Evolutionary conservation across 1,284 basidiomycete genomes (phyloP).

Genomic region (Cutaneotrichosporon spelunceum): DNA sequence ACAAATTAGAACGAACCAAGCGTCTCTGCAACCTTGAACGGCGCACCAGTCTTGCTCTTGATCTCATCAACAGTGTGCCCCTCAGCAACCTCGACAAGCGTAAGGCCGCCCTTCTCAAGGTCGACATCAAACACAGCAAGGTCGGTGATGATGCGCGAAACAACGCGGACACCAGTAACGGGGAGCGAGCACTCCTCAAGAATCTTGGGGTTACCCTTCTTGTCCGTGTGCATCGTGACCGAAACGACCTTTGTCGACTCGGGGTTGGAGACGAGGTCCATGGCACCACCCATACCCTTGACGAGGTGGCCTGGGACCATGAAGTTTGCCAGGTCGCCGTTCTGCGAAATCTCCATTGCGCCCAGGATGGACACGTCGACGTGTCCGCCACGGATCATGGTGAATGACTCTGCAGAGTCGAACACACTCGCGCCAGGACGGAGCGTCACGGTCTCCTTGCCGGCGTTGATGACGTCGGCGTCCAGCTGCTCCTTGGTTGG

Average conservation of each 20-base stretch:
- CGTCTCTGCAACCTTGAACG: constrained; percentile 59
- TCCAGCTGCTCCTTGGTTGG: constrained; percentile 83
- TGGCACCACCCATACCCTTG: constrained; percentile 90
- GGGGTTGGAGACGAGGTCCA: constrained; percentile 92
- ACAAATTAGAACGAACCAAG: constrained; percentile 37
- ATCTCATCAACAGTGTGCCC: constrained; percentile 82
- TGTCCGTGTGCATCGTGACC: constrained; percentile 62
- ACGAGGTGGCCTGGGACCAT: constrained; percentile 94
- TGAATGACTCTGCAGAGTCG: constrained; percentile 62
- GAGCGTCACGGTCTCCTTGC: constrained; percentile 91
- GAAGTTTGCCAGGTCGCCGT: constrained; percentile 91
- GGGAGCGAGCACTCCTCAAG: constrained; percentile 77
- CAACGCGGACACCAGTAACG: constrained; percentile 77
- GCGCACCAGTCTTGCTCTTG: constrained; percentile 74
- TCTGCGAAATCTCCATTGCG: constrained; percentile 87
- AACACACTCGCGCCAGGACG: constrained; percentile 89
- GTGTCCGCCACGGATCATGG: constrained; percentile 95
- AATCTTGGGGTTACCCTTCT: constrained; percentile 84
- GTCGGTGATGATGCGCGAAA: constrained; percentile 89
- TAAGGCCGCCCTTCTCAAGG: constrained; percentile 62
- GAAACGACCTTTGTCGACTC: constrained; percentile 64
- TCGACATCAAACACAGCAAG: constrained; percentile 85
- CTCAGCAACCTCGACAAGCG: constrained; percentile 75
- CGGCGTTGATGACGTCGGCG: constrained; percentile 91
- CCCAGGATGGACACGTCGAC: constrained; percentile 87